Evolutionary conservation across 441 rosid genomes (phyloP).

Genomic region (Metrosideros polymorpha): DNA sequence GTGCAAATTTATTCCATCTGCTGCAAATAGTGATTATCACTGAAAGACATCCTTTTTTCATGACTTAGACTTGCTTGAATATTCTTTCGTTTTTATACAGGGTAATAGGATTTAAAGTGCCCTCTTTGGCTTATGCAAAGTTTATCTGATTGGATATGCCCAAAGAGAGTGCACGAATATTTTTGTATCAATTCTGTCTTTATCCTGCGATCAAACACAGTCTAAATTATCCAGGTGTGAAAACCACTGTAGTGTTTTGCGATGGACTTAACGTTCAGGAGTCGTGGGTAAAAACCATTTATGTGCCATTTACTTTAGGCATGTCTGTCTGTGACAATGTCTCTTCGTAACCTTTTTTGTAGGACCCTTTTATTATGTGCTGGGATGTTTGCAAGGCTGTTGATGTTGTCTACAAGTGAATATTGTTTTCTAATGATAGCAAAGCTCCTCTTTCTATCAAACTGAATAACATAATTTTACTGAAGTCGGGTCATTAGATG

Average conservation of each 20-base stretch:
- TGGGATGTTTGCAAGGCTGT: slow-evolving; percentile 88
- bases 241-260: not conserved
- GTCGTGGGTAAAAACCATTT: not conserved
- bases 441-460: not conserved
- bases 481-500: not conserved
- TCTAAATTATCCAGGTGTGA: not conserved
- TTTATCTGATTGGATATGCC: not conserved
- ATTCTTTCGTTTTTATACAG: not conserved
- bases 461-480: not conserved
- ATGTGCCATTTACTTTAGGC: not conserved
- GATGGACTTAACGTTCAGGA: not conserved
- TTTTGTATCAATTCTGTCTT: not conserved
- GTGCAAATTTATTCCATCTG: not conserved
- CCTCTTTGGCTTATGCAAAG: not conserved
- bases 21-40: not conserved
- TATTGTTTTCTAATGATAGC: not conserved
- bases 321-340: not conserved
- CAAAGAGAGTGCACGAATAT: not conserved
- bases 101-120: not conserved
- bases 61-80: not conserved
- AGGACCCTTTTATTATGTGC: slow-evolving; percentile 93
- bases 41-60: not conserved
- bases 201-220: not conserved
- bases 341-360: slow-evolving; percentile 1
- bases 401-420: slow-evolving; percentile 84